Conservation (phyloP, 2,329 filamentous ascomycete species). For the Calcarisporium arbuscula region DNA sequence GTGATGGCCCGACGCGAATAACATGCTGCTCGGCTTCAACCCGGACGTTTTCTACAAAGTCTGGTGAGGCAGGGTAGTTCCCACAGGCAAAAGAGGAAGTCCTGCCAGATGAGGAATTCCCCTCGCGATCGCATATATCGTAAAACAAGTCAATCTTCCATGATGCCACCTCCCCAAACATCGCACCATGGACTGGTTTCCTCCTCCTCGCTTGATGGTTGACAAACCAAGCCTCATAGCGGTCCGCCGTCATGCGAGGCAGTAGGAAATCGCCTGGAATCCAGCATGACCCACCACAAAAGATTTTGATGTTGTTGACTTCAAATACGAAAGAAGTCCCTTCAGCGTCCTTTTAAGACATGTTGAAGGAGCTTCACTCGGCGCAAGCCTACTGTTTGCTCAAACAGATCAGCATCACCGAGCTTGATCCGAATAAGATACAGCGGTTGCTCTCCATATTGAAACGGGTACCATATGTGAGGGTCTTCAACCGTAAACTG, state of each 20-base stretch:
- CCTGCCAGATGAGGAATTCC: slow-evolving; percentile 66
- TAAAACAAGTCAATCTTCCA: slow-evolving; percentile 60
- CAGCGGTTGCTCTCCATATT: slow-evolving; percentile 63
- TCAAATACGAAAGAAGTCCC: slow-evolving; percentile 60
- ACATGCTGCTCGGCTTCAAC: slow-evolving; percentile 56
- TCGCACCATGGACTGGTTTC: slow-evolving; percentile 69
- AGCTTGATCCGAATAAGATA: slow-evolving; percentile 53
- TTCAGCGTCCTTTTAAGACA: slow-evolving; percentile 53
- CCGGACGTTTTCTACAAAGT: slow-evolving; percentile 50
- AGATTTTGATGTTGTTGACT: slow-evolving; percentile 64
- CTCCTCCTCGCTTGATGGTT: slow-evolving; percentile 63
- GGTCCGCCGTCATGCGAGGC: slow-evolving; percentile 54
- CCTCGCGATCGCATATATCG: slow-evolving; percentile 57
- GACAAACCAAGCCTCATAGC: slow-evolving; percentile 66
- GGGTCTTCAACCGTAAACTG: no score
- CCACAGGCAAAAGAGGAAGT: slow-evolving; percentile 67
- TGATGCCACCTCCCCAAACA: slow-evolving; percentile 68
- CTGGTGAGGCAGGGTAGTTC: slow-evolving; percentile 56
- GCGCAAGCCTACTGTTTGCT: slow-evolving; percentile 59
- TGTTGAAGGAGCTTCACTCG: slow-evolving; percentile 50
- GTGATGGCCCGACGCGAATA: slow-evolving; percentile 45
- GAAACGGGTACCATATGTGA: slow-evolving; percentile 64
- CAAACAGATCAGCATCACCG: slow-evolving; percentile 32
- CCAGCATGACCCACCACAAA: slow-evolving; percentile 73
- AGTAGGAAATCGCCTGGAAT: slow-evolving; percentile 72